phyloP scores from a whole-genome alignment of 2,329 filamentous ascomycete species.

The Curvularia eragrostidis region DNA sequence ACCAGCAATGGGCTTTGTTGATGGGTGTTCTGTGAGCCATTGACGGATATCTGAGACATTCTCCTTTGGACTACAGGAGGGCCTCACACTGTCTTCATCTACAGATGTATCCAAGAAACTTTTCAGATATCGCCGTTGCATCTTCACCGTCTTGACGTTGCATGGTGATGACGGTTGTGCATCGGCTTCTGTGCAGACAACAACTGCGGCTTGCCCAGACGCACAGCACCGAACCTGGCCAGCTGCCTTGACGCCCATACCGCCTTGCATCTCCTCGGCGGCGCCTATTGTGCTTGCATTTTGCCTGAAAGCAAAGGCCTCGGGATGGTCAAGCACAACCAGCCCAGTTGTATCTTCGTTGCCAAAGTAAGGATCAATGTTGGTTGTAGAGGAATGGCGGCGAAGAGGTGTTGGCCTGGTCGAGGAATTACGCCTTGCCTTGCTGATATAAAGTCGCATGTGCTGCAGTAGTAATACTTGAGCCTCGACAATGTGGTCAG shows the following conservation, averaged over 20 bases:
- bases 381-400: constrained; percentile 34
- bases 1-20: constrained; percentile 57
- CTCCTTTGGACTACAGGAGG: constrained; percentile 12
- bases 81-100: constrained; percentile 23
- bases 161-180: constrained; percentile 19
- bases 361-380: constrained; percentile 34
- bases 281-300: constrained; percentile 55
- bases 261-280: constrained; percentile 43
- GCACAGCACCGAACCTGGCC: constrained; percentile 47
- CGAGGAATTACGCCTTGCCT: constrained; percentile 25
- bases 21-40: constrained; percentile 55
- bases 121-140: constrained; percentile 53
- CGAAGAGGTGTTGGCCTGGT: constrained; percentile 32
- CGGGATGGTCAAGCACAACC: constrained; percentile 57
- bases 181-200: constrained; percentile 29
- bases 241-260: constrained; percentile 39
- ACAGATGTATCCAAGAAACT: constrained; percentile 47
- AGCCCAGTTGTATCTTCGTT: constrained; percentile 51
- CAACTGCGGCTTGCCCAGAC: constrained; percentile 42
- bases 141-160: constrained; percentile 38
- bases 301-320: constrained; percentile 55
- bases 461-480: constrained; percentile 60
- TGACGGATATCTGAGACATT: constrained; percentile 42
- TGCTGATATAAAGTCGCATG: constrained; percentile 50
- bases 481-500: constrained; percentile 62